Percentiles rank a stretch among this genome's conserved stretches.
Evolutionary conservation across 129 eudicot species (phyloP).

Genomic region (Deinandra increscens): DNA sequence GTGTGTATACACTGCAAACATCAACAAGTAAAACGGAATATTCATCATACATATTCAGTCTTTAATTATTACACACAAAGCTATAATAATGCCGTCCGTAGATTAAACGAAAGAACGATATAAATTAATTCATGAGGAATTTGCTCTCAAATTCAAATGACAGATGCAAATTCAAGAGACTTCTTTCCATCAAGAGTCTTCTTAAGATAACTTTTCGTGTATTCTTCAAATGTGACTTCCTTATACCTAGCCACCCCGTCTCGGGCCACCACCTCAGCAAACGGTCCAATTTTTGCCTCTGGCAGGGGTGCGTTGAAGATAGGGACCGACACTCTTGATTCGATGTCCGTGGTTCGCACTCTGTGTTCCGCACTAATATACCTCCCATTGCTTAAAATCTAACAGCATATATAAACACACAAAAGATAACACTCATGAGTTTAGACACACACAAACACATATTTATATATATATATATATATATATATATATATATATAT

Average conservation of each 20-base stretch:
- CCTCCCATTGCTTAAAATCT: constrained; percentile 46
- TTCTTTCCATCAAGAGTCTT: constrained; percentile 34
- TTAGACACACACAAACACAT: too few relatives aligned
- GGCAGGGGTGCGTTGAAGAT: constrained; percentile 24
- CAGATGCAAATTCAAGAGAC: constrained; percentile 40
- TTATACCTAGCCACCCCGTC: constrained; percentile 30
- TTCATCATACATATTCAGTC: too few relatives aligned
- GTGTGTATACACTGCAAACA: too few relatives aligned
- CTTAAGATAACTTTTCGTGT: constrained; percentile 26
- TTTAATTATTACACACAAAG: too few relatives aligned
- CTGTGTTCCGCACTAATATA: constrained; percentile 47
- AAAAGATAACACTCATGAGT: too few relatives aligned
- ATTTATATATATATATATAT: too few relatives aligned
- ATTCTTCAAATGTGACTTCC: constrained; percentile 20
- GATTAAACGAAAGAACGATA: too few relatives aligned
- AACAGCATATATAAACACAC: not conserved
- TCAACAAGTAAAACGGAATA: too few relatives aligned
- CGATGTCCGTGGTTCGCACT: constrained; percentile 32
- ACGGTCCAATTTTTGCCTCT: constrained; percentile 30
- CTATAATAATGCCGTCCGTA: too few relatives aligned
- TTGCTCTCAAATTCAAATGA: too few relatives aligned
- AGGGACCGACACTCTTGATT: constrained; percentile 37
- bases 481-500: too few relatives aligned
- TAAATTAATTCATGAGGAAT: too few relatives aligned
- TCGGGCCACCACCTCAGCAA: constrained; percentile 30